These are phyloP conservation scores for Mortierella alpina DNA, from an alignment of 192 early-diverging fungal genomes.

Conservation along the genomic window DNA sequence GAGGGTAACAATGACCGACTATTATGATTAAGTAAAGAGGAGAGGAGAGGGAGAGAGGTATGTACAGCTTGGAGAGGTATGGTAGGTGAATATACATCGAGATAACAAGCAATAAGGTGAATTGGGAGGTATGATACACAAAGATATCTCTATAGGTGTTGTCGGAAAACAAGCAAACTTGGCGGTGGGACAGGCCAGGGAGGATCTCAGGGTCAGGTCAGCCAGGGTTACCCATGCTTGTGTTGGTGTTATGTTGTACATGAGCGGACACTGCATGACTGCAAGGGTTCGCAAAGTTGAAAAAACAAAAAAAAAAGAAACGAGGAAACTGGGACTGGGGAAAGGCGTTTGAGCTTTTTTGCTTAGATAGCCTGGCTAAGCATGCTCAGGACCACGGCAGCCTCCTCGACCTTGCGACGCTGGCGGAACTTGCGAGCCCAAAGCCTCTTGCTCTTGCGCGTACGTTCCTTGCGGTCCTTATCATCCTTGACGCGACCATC, in stretches of 20 bases:
- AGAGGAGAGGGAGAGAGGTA: no score
- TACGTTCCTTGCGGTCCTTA: slow-evolving; percentile 52
- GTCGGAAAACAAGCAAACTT: no score
- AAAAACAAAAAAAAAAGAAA: slow-evolving; percentile 8
- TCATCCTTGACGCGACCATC: slow-evolving; percentile 54
- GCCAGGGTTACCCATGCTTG: background rate
- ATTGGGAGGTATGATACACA: no score
- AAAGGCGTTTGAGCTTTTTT: background rate
- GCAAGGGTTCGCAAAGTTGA: background rate
- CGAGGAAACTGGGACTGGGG: background rate
- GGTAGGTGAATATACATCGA: no score
- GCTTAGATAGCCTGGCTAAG: slow-evolving; percentile 46
- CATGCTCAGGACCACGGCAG: slow-evolving; percentile 50
- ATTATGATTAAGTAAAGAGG: no score
- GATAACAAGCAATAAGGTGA: no score
- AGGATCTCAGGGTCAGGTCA: no score
- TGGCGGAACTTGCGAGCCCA: slow-evolving; percentile 55
- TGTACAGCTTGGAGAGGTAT: no score
- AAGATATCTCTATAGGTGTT: no score
- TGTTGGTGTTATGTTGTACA: background rate
- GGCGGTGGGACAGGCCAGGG: no score
- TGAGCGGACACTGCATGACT: background rate
- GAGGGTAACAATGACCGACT: no score
- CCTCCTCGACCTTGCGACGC: slow-evolving; percentile 49
- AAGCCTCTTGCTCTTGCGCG: slow-evolving; percentile 43